phyloP scores from a whole-genome alignment of 305 asterid species.

The Rubia occidens region DNA sequence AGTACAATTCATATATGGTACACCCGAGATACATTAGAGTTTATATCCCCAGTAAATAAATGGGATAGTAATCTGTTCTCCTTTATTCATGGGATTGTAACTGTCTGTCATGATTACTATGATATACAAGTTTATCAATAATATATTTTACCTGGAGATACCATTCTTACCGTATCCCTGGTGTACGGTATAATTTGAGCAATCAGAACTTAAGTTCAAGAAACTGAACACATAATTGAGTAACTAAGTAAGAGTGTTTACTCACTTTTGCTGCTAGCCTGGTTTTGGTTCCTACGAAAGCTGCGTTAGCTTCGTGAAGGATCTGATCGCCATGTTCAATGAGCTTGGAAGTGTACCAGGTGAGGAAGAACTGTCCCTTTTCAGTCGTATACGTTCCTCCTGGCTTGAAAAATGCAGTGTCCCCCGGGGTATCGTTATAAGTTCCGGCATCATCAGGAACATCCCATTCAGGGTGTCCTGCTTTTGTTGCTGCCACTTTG shows the following conservation, averaged over 20 bases:
- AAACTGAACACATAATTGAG: background rate
- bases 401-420: background rate
- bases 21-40: too few species aligned
- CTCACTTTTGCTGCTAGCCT: background rate
- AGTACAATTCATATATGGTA: too few species aligned
- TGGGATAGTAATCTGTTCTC: too few species aligned
- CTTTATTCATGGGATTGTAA: too few species aligned
- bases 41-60: too few species aligned
- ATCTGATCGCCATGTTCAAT: background rate
- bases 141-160: too few species aligned
- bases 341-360: background rate
- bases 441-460: background rate
- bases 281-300: background rate
- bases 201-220: background rate
- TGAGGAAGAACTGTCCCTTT: background rate
- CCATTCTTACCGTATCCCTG: too few species aligned
- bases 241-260: too few species aligned
- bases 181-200: background rate
- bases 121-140: too few species aligned
- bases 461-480: slow-evolving; percentile 1
- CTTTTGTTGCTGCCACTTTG: slow-evolving; percentile 1
- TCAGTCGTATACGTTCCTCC: background rate
- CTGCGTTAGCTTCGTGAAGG: background rate
- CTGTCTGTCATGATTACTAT: too few species aligned
- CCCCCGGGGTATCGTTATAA: background rate